Percentiles rank a stretch among this genome's conserved stretches.
phyloP scores from a whole-genome alignment of 352 stramenopile species.

The Paralagenidium karlingii region DNA sequence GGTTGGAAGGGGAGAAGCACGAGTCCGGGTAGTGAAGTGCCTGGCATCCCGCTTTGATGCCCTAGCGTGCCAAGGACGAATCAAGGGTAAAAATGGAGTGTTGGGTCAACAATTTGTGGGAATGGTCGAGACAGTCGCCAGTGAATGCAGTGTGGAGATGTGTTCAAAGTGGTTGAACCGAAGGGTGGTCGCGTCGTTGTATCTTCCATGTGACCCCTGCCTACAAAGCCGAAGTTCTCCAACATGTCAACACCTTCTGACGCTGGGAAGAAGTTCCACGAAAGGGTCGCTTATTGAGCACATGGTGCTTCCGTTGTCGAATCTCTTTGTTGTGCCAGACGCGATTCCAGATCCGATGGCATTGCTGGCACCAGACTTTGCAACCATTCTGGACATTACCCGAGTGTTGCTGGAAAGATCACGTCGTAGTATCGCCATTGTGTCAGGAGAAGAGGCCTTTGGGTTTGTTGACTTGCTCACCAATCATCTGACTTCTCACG shows the following conservation, averaged over 20 bases:
- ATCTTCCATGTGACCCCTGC: slow-evolving; percentile 5
- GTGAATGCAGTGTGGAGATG: not conserved
- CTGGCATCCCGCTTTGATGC: slow-evolving; percentile 19
- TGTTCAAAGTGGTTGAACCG: slow-evolving; percentile 4
- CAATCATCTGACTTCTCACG: slow-evolving; percentile 13
- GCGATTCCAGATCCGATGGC: slow-evolving; percentile 23
- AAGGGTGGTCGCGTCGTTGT: slow-evolving; percentile 11
- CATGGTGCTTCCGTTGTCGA: slow-evolving; percentile 21
- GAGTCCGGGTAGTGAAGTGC: slow-evolving; percentile 20
- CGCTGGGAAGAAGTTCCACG: slow-evolving; percentile 17
- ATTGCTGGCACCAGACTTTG: slow-evolving; percentile 22
- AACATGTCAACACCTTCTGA: not conserved
- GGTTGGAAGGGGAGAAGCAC: slow-evolving; percentile 11
- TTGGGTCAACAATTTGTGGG: slow-evolving; percentile 28
- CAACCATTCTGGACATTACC: slow-evolving; percentile 20
- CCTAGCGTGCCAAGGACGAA: slow-evolving; percentile 13
- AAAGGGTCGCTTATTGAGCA: slow-evolving; percentile 22
- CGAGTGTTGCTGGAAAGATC: slow-evolving; percentile 11
- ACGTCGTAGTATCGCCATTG: slow-evolving; percentile 13
- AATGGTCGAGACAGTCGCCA: slow-evolving; percentile 9
- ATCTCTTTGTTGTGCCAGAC: slow-evolving; percentile 14
- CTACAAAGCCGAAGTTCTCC: too few species aligned
- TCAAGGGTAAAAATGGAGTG: slow-evolving; percentile 21
- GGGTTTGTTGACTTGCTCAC: slow-evolving; percentile 11
- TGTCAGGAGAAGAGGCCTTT: slow-evolving; percentile 8